Conservation (phyloP, 2,329 filamentous ascomycete genomes). For the Intubia oerlemansii region DNA sequence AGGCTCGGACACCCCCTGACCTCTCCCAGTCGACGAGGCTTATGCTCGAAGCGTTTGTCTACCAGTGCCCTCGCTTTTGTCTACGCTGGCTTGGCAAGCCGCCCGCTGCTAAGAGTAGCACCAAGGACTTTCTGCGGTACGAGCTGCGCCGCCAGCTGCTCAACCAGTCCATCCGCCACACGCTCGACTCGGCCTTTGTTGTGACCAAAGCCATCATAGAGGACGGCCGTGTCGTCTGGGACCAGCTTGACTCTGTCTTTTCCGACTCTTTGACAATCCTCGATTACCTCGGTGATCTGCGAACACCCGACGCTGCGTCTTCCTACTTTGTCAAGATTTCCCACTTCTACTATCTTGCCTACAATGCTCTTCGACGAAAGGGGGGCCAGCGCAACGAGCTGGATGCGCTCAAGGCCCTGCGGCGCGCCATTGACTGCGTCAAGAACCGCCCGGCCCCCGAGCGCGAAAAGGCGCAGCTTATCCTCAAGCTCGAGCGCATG, state of each 20-base stretch:
- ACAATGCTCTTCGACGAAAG: constrained; percentile 27
- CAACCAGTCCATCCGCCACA: constrained; percentile 27
- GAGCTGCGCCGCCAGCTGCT: constrained; percentile 35
- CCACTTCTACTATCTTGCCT: constrained; percentile 47
- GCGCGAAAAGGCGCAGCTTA: constrained; percentile 35
- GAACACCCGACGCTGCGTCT: constrained; percentile 9
- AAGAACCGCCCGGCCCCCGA: constrained; percentile 30
- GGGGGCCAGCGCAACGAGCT: constrained; percentile 13
- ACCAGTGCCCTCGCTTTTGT: constrained; percentile 37
- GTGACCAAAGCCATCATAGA: constrained; percentile 31
- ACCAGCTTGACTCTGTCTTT: constrained; percentile 31
- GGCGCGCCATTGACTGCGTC: constrained; percentile 41
- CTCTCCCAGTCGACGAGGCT: constrained; percentile 9
- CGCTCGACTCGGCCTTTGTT: constrained; percentile 38
- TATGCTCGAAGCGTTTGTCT: constrained; percentile 32
- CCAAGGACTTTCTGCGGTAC: constrained; percentile 38
- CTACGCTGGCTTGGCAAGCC: constrained; percentile 39
- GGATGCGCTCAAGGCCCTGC: too few relatives aligned
- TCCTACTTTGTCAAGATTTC: constrained; percentile 44
- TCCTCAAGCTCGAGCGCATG: constrained; percentile 44
- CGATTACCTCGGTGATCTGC: constrained; percentile 26
- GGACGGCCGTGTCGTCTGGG: constrained; percentile 26
- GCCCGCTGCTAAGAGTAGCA: constrained; percentile 25
- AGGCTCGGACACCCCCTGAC: too few relatives aligned
- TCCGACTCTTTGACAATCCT: constrained; percentile 33